These are phyloP conservation scores for Lagenidium giganteum DNA, from an alignment of 352 stramenopile species.

Conservation along the genomic window DNA sequence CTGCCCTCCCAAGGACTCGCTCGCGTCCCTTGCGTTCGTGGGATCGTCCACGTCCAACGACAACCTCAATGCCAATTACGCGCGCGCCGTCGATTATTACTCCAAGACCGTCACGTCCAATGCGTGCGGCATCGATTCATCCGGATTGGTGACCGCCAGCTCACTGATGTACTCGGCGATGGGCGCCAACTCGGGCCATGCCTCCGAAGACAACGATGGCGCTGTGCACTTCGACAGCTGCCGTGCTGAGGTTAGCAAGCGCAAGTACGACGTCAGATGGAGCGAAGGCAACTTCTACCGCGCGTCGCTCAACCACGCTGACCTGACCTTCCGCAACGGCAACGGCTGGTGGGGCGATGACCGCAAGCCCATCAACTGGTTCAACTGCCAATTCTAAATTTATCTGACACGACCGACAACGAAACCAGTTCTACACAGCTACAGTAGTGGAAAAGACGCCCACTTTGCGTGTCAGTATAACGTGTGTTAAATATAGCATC, in stretches of 20 bases:
- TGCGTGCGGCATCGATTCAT: constrained; percentile 19
- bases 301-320: constrained; percentile 27
- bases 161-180: constrained; percentile 7
- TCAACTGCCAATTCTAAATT: constrained; percentile 29
- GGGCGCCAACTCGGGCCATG: constrained; percentile 16
- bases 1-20: constrained; percentile 13
- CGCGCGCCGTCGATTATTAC: constrained; percentile 6
- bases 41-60: constrained; percentile 7
- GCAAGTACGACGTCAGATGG: constrained; percentile 10
- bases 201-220: constrained; percentile 20
- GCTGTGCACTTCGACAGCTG: constrained; percentile 25
- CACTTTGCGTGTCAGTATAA: no score
- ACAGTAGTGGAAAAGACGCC: no score
- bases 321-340: constrained; percentile 15
- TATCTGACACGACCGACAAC: no score
- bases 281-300: constrained; percentile 20
- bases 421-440: no score
- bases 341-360: constrained; percentile 20
- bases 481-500: no score
- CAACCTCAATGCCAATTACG: constrained; percentile 14
- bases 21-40: constrained; percentile 15
- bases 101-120: constrained; percentile 13
- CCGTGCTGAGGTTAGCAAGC: not conserved
- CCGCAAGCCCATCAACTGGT: constrained; percentile 32
- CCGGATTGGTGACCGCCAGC: constrained; percentile 13